These are phyloP conservation scores for Zasmidium cellare DNA, from an alignment of 2,329 filamentous ascomycete genomes.

Conservation along the genomic window DNA sequence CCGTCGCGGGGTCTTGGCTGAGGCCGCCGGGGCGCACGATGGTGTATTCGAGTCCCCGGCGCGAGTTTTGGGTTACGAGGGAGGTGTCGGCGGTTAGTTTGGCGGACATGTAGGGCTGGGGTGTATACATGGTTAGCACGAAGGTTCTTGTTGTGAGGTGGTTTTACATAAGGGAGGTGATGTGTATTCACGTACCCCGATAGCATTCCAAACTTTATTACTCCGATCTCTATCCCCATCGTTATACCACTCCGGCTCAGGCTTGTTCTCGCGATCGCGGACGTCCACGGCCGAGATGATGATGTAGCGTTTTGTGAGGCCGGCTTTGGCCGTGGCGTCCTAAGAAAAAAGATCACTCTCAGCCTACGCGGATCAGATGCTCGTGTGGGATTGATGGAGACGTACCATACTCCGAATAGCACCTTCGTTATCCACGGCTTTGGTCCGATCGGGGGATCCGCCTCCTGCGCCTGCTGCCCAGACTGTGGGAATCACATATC, in stretches of 20 bases:
- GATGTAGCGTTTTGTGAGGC: constrained; percentile 61
- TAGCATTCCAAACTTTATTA: constrained; percentile 40
- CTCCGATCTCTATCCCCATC: constrained; percentile 40
- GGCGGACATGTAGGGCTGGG: constrained; percentile 41
- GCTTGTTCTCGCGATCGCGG: constrained; percentile 45
- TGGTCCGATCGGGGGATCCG: constrained; percentile 54
- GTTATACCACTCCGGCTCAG: constrained; percentile 47
- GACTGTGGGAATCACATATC: too few relatives aligned
- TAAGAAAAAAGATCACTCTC: too few relatives aligned
- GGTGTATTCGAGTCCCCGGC: constrained; percentile 45
- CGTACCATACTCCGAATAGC: constrained; percentile 64
- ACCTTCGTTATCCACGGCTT: constrained; percentile 63
- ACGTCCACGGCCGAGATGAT: constrained; percentile 63
- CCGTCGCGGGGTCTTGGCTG: constrained; percentile 48
- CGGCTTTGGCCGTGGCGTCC: constrained; percentile 57
- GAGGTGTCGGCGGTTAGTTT: constrained; percentile 46
- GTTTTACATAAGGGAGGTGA: too few relatives aligned
- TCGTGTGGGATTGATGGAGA: too few relatives aligned
- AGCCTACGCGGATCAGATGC: too few relatives aligned
- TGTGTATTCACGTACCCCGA: constrained; percentile 35
- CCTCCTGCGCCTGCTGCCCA: constrained; percentile 35
- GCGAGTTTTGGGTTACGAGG: constrained; percentile 40
- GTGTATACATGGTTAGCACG: neutral
- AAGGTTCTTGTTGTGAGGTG: too few relatives aligned
- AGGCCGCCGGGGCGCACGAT: constrained; percentile 47